phyloP scores from a whole-genome alignment of 345 rosid species.

The Ricinus communis region DNA sequence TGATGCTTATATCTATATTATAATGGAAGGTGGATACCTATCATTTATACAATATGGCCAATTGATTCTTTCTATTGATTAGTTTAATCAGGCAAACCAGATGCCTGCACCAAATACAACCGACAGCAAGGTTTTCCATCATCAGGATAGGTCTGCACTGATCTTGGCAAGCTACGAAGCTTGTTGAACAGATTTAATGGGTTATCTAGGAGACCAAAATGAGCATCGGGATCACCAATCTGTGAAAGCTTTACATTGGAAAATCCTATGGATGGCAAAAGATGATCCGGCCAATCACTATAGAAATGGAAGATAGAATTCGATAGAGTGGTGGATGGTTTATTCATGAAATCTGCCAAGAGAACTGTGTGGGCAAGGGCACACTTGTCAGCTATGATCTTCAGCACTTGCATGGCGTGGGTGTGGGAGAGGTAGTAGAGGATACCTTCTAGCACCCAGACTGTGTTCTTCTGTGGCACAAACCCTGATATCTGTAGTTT shows the following conservation, averaged over 20 bases:
- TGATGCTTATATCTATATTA: slow-evolving; percentile 24
- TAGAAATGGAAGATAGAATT: slow-evolving; percentile 75
- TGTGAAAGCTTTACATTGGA: slow-evolving; percentile 82
- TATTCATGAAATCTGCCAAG: slow-evolving; percentile 94
- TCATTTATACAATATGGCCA: slow-evolving; percentile 25
- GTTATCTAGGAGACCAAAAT: slow-evolving; percentile 75
- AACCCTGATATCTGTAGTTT: slow-evolving; percentile 77
- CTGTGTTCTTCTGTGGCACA: slow-evolving; percentile 58
- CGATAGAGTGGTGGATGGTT: slow-evolving; percentile 68
- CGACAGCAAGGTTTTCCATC: slow-evolving; percentile 93
- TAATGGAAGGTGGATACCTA: slow-evolving; percentile 22
- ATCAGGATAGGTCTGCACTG: slow-evolving; percentile 71
- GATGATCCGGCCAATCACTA: slow-evolving; percentile 94
- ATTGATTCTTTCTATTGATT: slow-evolving; percentile 26
- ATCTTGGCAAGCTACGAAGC: slow-evolving; percentile 77
- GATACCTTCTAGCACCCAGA: slow-evolving; percentile 96
- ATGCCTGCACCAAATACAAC: slow-evolving; percentile 89
- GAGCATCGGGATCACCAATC: slow-evolving; percentile 90
- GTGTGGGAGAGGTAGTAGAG: slow-evolving; percentile 78
- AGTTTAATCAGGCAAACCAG: slow-evolving; percentile 61
- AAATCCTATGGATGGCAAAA: slow-evolving; percentile 84
- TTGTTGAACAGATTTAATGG: slow-evolving; percentile 78
- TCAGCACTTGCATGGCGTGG: slow-evolving; percentile 86
- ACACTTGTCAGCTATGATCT: slow-evolving; percentile 72
- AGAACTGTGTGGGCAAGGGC: slow-evolving; percentile 62